phyloP scores from a whole-genome alignment of 1,139 yeast species.

The Scheffersomyces illinoinensis region DNA sequence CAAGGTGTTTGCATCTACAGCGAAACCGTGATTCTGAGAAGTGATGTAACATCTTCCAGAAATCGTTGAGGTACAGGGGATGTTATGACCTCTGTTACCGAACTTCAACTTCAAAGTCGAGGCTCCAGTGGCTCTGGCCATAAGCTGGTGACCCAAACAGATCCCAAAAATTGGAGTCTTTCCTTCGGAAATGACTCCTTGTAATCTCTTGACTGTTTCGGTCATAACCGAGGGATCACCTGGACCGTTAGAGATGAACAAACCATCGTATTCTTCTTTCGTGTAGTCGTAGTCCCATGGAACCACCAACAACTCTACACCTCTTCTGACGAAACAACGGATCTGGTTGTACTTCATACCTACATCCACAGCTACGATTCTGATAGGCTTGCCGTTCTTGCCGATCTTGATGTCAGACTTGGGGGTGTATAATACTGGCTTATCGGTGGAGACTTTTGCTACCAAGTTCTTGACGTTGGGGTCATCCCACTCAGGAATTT shows the following conservation, averaged over 20 bases:
- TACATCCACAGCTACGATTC: conserved; percentile 90
- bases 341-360: conserved; percentile 99
- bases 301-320: conserved; percentile 93
- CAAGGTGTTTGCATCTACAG: conserved; percentile 83
- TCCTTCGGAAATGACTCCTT: conserved; percentile 55
- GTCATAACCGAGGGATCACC: conserved; percentile 95
- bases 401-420: conserved; percentile 51
- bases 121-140: conserved; percentile 97
- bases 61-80: conserved; percentile 92
- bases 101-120: conserved; percentile 87
- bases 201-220: conserved; percentile 60
- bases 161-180: conserved; percentile 92
- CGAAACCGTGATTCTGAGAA: conserved; percentile 98
- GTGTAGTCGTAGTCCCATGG: conserved; percentile 94
- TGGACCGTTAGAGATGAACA: conserved; percentile 97
- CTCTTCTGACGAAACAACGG: conserved; percentile 93
- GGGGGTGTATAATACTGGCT: conserved; percentile 71
- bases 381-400: conserved; percentile 73
- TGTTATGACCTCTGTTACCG: conserved; percentile 99
- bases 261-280: conserved; percentile 82
- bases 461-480: conserved; percentile 92
- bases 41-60: conserved; percentile 98
- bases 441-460: conserved; percentile 78
- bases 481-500: conserved; percentile 85
- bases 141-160: conserved; percentile 96